These are phyloP conservation scores for Picea mariana DNA, from an alignment of 83 land plant genomes.

Conservation along the genomic window DNA sequence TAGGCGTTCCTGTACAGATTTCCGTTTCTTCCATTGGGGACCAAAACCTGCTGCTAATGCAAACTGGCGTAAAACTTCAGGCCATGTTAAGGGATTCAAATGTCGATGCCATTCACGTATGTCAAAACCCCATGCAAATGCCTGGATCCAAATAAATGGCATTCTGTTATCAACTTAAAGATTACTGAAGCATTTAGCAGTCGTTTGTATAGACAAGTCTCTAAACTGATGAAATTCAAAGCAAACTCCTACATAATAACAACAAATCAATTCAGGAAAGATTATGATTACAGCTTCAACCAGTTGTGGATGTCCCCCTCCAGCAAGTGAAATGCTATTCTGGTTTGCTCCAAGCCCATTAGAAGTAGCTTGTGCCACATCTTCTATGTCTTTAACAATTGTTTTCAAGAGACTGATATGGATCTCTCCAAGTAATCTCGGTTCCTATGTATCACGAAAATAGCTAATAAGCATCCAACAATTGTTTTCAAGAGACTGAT, in stretches of 20 bases:
- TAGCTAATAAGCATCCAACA: constrained; percentile 21
- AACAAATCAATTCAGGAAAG: constrained; percentile 1
- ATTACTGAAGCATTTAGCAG: background rate
- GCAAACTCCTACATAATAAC: background rate
- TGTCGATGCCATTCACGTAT: constrained; percentile 82
- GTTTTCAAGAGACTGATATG: constrained; percentile 82
- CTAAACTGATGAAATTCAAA: no score
- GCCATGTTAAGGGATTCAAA: constrained; percentile 90
- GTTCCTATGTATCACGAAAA: constrained; percentile 49
- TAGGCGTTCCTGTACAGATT: constrained; percentile 15
- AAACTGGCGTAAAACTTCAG: constrained; percentile 92
- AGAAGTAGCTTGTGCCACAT: constrained; percentile 83
- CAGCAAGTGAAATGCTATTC: constrained; percentile 65
- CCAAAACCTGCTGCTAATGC: constrained; percentile 97
- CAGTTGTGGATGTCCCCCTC: constrained; percentile 92
- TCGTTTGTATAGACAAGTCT: background rate
- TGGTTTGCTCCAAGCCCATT: constrained; percentile 66
- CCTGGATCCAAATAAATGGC: constrained; percentile 42
- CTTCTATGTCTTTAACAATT: constrained; percentile 91
- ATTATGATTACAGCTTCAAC: constrained; percentile 81
- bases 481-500: constrained; percentile 75
- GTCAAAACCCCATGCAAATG: constrained; percentile 98
- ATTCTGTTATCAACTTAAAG: background rate
- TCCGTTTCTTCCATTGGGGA: constrained; percentile 72
- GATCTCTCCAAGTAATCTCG: constrained; percentile 88